These are phyloP conservation scores for Phialophora expanda DNA, from an alignment of 2,329 filamentous ascomycete genomes.

Conservation along the genomic window DNA sequence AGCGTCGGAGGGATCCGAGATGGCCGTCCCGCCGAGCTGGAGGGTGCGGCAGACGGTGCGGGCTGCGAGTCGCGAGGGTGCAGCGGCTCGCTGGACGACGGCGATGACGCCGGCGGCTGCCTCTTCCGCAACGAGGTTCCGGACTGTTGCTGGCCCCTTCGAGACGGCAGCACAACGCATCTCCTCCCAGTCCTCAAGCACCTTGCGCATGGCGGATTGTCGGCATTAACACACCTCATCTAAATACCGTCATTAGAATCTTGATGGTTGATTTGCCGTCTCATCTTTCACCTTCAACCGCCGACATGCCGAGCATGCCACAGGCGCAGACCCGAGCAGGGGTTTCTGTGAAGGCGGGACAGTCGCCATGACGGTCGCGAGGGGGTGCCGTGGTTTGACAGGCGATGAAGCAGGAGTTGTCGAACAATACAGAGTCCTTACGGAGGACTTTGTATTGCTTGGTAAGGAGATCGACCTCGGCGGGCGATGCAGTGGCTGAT, in stretches of 20 bases:
- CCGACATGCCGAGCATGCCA: slow-evolving; percentile 20
- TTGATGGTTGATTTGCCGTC: neutral
- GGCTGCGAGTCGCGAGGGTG: neutral
- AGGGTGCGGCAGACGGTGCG: neutral
- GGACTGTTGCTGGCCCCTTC: slow-evolving; percentile 18
- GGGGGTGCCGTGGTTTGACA: neutral
- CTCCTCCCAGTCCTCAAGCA: slow-evolving; percentile 14
- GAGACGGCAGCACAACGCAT: slow-evolving; percentile 15
- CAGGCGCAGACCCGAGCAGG: slow-evolving; percentile 18
- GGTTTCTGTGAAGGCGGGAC: slow-evolving; percentile 15
- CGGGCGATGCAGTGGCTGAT: neutral
- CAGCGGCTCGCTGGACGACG: neutral
- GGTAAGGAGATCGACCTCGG: neutral
- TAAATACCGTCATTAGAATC: neutral
- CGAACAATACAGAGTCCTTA: neutral
- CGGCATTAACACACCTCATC: slow-evolving; percentile 24
- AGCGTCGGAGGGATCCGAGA: neutral
- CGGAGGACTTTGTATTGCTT: neutral
- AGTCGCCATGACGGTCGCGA: neutral
- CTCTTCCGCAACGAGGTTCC: slow-evolving; percentile 9
- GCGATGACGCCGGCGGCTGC: neutral
- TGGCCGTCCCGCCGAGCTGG: neutral
- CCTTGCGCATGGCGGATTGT: slow-evolving; percentile 14
- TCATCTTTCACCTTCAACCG: slow-evolving; percentile 20
- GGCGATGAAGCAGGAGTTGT: neutral